These are phyloP conservation scores for Phytophthora sp. DNA, from an alignment of 352 stramenopile genomes.

Conservation along the genomic window DNA sequence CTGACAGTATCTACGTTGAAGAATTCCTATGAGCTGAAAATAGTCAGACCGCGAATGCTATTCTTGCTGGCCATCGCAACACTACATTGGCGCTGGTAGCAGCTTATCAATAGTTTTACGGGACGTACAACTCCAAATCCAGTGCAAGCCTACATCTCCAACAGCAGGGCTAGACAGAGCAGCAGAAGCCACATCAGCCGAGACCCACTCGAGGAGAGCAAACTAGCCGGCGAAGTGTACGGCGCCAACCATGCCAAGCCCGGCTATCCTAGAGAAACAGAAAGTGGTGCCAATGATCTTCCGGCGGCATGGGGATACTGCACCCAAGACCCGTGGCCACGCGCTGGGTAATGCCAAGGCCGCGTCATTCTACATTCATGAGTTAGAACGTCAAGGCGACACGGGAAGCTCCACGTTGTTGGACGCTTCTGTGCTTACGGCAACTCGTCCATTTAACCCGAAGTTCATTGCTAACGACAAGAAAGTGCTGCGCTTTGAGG, in stretches of 20 bases:
- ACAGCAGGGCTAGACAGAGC: neutral
- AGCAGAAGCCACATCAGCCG: constrained; percentile 12
- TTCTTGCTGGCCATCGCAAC: constrained; percentile 3
- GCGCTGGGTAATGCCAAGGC: constrained; percentile 67
- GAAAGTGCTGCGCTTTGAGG: constrained; percentile 87
- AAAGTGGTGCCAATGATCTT: constrained; percentile 86
- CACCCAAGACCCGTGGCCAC: constrained; percentile 69
- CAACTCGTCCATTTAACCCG: constrained; percentile 60
- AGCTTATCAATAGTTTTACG: constrained; percentile 29
- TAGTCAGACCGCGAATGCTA: constrained; percentile 10
- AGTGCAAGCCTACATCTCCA: neutral
- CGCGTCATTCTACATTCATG: constrained; percentile 71
- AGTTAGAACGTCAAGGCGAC: constrained; percentile 66
- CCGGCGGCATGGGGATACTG: constrained; percentile 75
- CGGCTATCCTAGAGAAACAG: constrained; percentile 70
- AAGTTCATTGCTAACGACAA: constrained; percentile 82
- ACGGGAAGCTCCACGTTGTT: constrained; percentile 54
- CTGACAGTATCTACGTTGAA: neutral
- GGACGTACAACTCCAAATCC: neutral
- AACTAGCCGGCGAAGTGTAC: neutral
- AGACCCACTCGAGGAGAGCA: neutral
- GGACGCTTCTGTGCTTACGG: constrained; percentile 42
- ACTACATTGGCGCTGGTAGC: neutral
- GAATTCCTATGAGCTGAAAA: constrained; percentile 10
- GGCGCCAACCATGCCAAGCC: constrained; percentile 53